phyloP scores from a whole-genome alignment of 306 rosid species.

The Amphicarpaea edgeworthii region DNA sequence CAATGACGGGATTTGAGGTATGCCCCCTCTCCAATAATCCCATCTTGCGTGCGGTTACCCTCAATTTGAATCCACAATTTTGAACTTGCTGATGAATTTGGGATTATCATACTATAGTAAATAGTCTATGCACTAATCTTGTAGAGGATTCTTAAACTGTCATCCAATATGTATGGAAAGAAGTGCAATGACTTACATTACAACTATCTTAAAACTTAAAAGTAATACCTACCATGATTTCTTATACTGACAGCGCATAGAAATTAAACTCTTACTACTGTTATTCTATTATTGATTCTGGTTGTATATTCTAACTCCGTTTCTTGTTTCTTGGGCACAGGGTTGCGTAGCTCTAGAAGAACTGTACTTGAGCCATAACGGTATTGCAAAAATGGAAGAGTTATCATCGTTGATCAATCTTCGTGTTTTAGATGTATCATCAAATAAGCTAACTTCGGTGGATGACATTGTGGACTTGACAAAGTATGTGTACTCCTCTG shows the following conservation, averaged over 20 bases:
- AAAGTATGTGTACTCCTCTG: slow-evolving; percentile 54
- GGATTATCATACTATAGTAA: too few species aligned
- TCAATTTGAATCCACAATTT: slow-evolving; percentile 23
- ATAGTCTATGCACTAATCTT: too few species aligned
- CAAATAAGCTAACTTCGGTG: slow-evolving; percentile 78
- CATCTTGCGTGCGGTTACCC: neutral
- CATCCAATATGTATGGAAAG: too few species aligned
- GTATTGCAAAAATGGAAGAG: slow-evolving; percentile 90
- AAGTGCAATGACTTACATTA: too few species aligned
- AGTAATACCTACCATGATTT: too few species aligned
- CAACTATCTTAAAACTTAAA: too few species aligned
- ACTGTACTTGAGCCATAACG: slow-evolving; percentile 94
- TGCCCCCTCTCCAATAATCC: neutral
- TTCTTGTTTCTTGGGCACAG: slow-evolving; percentile 49
- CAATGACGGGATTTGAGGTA: slow-evolving; percentile 88
- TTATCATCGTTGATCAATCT: slow-evolving; percentile 81
- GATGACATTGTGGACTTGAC: slow-evolving; percentile 70
- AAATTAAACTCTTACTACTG: neutral
- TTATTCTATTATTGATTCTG: slow-evolving; percentile 7
- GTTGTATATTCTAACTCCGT: neutral
- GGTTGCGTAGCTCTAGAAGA: slow-evolving; percentile 85
- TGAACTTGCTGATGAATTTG: neutral
- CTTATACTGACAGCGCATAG: too few species aligned
- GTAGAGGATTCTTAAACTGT: too few species aligned
- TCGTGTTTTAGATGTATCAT: slow-evolving; percentile 86